Conservation (phyloP, 2,329 filamentous ascomycete genomes). For the Penicillium sp. region DNA sequence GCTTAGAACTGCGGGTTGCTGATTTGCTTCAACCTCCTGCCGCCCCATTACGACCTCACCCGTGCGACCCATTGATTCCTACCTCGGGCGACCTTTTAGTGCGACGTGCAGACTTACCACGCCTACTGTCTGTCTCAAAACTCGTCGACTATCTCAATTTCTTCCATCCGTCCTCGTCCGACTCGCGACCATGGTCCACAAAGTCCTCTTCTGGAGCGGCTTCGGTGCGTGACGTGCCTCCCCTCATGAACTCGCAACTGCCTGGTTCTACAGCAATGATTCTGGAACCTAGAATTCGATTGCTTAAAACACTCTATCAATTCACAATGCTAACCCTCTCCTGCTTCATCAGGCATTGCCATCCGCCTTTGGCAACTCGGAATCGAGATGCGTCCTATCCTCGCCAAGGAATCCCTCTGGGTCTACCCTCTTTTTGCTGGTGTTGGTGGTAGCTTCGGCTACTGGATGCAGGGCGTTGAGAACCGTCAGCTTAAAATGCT, state of each 20-base stretch:
- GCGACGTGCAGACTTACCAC: conserved; percentile 11
- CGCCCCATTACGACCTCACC: conserved; percentile 32
- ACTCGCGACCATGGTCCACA: conserved; percentile 51
- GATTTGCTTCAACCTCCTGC: conserved; percentile 41
- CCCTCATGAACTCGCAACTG: neutral
- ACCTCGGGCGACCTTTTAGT: conserved; percentile 21
- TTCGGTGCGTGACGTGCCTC: conserved; percentile 70
- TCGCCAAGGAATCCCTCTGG: conserved; percentile 82
- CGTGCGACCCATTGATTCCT: conserved; percentile 23
- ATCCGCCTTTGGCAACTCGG: conserved; percentile 95
- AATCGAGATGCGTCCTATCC: conserved; percentile 96
- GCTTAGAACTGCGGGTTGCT: conserved; percentile 41
- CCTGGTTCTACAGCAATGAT: neutral
- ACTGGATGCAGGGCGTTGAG: conserved; percentile 94
- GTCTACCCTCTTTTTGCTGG: conserved; percentile 87
- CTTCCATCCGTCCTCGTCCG: conserved; percentile 27
- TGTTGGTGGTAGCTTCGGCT: conserved; percentile 88
- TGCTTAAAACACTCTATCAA: neutral
- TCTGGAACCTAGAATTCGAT: neutral
- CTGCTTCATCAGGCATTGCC: conserved; percentile 69
- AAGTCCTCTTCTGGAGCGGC: conserved; percentile 63
- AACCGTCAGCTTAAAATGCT: conserved; percentile 77
- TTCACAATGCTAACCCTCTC: conserved; percentile 18
- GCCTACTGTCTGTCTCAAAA: conserved; percentile 10
- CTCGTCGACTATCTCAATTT: conserved; percentile 7